These are phyloP conservation scores for Carex cristatella DNA, from an alignment of 176 grass and related monocot genomes.

Conservation along the genomic window DNA sequence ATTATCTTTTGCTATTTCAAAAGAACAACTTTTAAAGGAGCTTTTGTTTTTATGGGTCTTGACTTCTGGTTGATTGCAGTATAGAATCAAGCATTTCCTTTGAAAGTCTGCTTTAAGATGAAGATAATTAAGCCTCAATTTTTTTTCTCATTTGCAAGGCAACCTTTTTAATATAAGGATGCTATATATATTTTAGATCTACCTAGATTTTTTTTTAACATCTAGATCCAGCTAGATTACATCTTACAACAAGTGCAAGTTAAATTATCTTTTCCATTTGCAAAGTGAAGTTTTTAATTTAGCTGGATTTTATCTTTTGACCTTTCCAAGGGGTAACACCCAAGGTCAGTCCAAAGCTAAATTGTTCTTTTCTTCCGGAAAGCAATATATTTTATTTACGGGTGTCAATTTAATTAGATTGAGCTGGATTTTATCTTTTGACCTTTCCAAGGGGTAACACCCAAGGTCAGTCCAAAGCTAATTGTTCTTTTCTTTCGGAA, in stretches of 20 bases:
- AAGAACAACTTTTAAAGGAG: background rate
- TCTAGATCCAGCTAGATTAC: too few relatives aligned
- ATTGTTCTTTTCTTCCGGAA: background rate
- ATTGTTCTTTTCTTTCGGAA: background rate
- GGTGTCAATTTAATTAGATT: background rate
- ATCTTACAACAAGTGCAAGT: background rate
- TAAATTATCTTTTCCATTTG: background rate
- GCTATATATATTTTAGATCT: background rate
- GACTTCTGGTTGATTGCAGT: background rate
- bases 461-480: background rate
- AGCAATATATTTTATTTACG: background rate
- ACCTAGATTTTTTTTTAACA: background rate
- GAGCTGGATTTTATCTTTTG: background rate
- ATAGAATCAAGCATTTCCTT: background rate
- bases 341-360: background rate
- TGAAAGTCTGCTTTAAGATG: background rate
- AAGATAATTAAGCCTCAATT: background rate
- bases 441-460: background rate
- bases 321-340: background rate
- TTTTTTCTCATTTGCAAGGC: background rate
- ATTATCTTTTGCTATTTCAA: background rate
- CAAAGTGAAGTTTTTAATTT: background rate
- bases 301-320: background rate
- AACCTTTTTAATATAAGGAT: background rate
- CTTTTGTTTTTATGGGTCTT: background rate